Conservation (phyloP, 169 alveolate species). For the Plasmodium cynomolgi region DNA sequence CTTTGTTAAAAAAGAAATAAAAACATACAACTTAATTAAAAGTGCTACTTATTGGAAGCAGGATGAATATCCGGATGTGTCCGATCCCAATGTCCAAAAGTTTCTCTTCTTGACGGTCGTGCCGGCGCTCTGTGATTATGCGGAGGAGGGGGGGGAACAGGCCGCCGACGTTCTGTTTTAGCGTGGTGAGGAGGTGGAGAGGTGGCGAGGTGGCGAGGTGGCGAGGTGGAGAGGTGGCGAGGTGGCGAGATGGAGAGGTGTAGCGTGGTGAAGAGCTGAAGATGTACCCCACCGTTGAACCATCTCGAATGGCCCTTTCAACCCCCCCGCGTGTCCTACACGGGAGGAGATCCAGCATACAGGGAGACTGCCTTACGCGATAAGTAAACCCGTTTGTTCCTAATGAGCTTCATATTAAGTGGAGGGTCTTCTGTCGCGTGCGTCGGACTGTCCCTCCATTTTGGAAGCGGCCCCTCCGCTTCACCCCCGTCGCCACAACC, state of each 20-base stretch:
- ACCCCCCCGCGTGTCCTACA: neutral
- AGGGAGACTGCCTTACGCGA: neutral
- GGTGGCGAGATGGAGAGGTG: neutral
- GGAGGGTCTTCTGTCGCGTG: neutral
- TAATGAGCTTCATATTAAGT: neutral
- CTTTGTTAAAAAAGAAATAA: conserved; percentile 44
- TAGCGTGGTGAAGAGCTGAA: neutral
- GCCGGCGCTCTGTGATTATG: neutral
- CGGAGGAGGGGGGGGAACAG: neutral
- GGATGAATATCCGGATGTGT: conserved; percentile 70
- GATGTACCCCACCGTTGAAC: neutral
- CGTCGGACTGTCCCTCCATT: neutral
- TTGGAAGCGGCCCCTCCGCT: neutral
- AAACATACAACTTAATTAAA: conserved; percentile 46
- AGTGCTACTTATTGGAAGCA: conserved; percentile 69
- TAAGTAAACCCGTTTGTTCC: neutral
- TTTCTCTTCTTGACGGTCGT: conserved; percentile 16
- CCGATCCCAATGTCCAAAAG: conserved; percentile 38
- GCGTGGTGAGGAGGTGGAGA: neutral
- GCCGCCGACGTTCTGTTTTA: conserved; percentile 15
- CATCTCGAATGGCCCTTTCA: neutral
- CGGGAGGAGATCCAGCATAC: neutral
- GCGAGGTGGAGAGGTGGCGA: neutral
- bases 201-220: too few species aligned
- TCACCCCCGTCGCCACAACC: neutral